phyloP scores from a whole-genome alignment of 768 basidiomycete genomes.

The Pisolithus albus region DNA sequence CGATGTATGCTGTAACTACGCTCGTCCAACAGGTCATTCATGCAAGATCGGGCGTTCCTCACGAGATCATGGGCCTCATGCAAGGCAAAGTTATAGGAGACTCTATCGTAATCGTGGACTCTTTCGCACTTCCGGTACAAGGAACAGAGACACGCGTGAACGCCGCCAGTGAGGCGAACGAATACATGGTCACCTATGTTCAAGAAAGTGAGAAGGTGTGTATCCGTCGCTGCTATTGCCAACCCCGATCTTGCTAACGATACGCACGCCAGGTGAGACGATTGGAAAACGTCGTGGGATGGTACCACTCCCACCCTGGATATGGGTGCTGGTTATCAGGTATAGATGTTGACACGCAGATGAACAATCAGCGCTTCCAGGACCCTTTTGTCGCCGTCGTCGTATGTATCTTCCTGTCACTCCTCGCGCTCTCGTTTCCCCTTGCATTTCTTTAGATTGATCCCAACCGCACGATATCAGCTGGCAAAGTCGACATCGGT shows the following conservation, averaged over 20 bases:
- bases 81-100: conserved; percentile 88
- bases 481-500: conserved; percentile 97
- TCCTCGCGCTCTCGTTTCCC: background rate
- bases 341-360: conserved; percentile 96
- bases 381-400: conserved; percentile 98
- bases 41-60: conserved; percentile 92
- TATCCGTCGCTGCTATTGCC: background rate
- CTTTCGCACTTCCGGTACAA: conserved; percentile 94
- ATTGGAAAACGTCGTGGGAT: conserved; percentile 85
- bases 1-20: background rate
- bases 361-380: conserved; percentile 89
- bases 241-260: background rate
- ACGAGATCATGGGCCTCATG: conserved; percentile 99
- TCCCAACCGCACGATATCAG: conserved; percentile 96
- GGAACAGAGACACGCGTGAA: conserved; percentile 98
- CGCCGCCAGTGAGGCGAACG: conserved; percentile 90
- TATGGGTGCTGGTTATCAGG: conserved; percentile 99
- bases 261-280: conserved; percentile 59
- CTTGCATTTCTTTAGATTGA: conserved; percentile 58
- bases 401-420: conserved; percentile 39
- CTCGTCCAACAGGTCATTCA: conserved; percentile 79
- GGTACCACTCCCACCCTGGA: conserved; percentile 98
- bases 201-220: conserved; percentile 72
- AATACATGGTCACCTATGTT: conserved; percentile 97
- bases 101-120: conserved; percentile 84